Conservation (phyloP, 2,329 filamentous ascomycete genomes). For the Neospermospora avenae region DNA sequence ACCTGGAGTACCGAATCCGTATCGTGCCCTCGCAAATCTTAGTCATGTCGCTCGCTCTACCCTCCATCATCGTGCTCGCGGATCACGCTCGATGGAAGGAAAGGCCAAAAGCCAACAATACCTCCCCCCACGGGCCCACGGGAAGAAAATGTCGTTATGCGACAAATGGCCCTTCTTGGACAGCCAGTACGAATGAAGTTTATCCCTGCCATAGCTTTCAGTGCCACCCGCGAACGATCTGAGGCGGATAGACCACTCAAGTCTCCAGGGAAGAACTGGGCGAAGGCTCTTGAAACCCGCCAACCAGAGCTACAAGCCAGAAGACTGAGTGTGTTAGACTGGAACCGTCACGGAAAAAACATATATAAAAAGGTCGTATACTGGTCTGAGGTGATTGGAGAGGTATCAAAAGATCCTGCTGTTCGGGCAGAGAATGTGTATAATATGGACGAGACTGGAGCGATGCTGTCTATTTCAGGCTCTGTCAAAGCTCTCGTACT, state of each 20-base stretch:
- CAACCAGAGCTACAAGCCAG: conserved; percentile 22
- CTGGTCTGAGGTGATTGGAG: conserved; percentile 35
- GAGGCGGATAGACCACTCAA: conserved; percentile 13
- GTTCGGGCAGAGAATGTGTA: conserved; percentile 28
- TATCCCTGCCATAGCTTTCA: conserved; percentile 13
- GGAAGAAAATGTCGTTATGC: conserved; percentile 30
- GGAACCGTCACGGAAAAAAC: conserved; percentile 16
- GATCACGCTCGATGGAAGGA: conserved; percentile 11
- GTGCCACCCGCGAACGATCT: conserved; percentile 13
- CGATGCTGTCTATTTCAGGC: too few species aligned
- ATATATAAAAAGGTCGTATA: conserved; percentile 33
- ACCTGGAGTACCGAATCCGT: conserved; percentile 17
- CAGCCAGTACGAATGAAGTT: conserved; percentile 18
- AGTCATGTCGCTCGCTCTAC: conserved; percentile 29
- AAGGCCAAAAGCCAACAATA: conserved; percentile 28
- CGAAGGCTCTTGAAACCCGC: conserved; percentile 20
- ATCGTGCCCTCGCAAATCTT: conserved; percentile 23
- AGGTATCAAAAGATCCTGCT: conserved; percentile 19
- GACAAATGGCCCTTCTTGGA: conserved; percentile 12
- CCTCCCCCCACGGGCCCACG: conserved; percentile 28
- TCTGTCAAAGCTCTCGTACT: too few species aligned
- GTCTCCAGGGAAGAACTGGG: conserved; percentile 22
- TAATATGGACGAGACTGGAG: too few species aligned
- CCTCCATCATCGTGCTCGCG: conserved; percentile 19
- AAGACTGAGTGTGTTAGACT: conserved; percentile 18